Evolutionary conservation across 306 rosid species (phyloP).

Genomic region (Cucumis hystrix): DNA sequence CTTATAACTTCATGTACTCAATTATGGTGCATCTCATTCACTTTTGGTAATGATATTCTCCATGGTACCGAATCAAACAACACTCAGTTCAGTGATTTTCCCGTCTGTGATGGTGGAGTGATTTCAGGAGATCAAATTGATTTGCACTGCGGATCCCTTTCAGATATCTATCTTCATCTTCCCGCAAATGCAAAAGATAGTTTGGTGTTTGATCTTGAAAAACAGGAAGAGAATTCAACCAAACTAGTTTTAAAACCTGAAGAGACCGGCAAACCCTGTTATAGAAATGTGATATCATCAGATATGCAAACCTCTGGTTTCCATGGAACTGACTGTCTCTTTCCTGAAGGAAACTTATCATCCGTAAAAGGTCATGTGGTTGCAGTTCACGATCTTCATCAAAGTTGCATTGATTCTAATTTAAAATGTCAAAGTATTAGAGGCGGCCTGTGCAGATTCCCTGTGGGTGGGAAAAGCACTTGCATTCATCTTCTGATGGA

Average conservation of each 20-base stretch:
- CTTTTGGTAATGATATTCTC: constrained; percentile 30
- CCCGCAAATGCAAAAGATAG: constrained; percentile 28
- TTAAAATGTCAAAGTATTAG: constrained; percentile 18
- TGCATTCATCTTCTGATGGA: constrained; percentile 68
- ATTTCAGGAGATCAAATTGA: constrained; percentile 21
- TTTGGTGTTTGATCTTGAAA: constrained; percentile 19
- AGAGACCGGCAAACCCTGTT: constrained; percentile 13
- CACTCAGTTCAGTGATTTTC: constrained; percentile 16
- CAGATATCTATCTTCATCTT: constrained; percentile 55
- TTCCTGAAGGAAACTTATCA: constrained; percentile 62
- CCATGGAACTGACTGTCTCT: constrained; percentile 26
- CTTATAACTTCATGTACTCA: constrained; percentile 31
- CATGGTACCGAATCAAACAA: constrained; percentile 13
- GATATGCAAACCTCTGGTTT: not conserved
- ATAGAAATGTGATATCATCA: not conserved
- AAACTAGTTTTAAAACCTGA: constrained; percentile 23
- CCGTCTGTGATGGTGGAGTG: constrained; percentile 16
- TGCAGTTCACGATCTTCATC: constrained; percentile 30
- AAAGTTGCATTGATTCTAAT: constrained; percentile 23
- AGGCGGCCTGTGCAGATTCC: constrained; percentile 27
- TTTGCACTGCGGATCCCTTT: constrained; percentile 11
- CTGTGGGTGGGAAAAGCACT: constrained; percentile 21
- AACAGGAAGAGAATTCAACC: constrained; percentile 17
- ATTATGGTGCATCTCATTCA: constrained; percentile 56
- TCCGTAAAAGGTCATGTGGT: constrained; percentile 49